Base-by-base conservation (phyloP, 2,329 filamentous ascomycete species). In the Fusarium xylarioides region DNA sequence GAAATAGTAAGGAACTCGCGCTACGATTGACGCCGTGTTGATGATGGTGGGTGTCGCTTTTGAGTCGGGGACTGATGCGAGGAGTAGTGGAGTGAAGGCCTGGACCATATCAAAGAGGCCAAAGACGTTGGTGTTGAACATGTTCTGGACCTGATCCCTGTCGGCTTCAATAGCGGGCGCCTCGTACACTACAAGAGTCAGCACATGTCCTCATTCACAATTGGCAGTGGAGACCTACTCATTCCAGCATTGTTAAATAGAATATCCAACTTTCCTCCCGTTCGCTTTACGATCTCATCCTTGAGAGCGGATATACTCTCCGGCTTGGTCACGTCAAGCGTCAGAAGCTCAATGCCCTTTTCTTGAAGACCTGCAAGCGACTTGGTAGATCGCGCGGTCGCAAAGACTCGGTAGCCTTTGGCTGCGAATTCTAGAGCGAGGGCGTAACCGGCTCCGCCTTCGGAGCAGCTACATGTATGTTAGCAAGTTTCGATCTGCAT, bases 171-270 rank as follows among this genome's bases (percentile, higher is more conserved):
- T 42, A 1, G 66, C 67, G 0, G 64, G 67, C 8, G 65, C 66
- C 59, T 70, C 68, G 19, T 70, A 66, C 30, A 69, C 68, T 70
- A 1, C 2, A 28, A 54, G 10, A 28, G 18, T 53, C 23, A 53
- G 4, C 9, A n/a, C 1, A 3, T 11, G 7, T n/a, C 11, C 34
- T 35, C 14, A 32, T 9, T 11, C 4, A 15, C 5, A 49, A n/a
- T 16, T n/a, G 4, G 5, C 14, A 16, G 7, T 5, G 23, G 1
- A 5, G 19, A 53, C 60, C 37, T 32, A 69, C 66, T 34, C 11
- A 49, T 42, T 21, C 64, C 64, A 19, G 66, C 66, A 16, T 70
- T 70, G 12, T 70, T 70, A 4, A 70, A 55, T 1, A 70, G n/a
- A 23, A 70, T 50, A 19, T 68, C 57, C 14, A 69, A 16, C 7